Evolutionary conservation across 805 yeast genomes (phyloP), one percentile per base, ranked within the genome.

Genomic region (Lipomyces chichibuensis): DNA sequence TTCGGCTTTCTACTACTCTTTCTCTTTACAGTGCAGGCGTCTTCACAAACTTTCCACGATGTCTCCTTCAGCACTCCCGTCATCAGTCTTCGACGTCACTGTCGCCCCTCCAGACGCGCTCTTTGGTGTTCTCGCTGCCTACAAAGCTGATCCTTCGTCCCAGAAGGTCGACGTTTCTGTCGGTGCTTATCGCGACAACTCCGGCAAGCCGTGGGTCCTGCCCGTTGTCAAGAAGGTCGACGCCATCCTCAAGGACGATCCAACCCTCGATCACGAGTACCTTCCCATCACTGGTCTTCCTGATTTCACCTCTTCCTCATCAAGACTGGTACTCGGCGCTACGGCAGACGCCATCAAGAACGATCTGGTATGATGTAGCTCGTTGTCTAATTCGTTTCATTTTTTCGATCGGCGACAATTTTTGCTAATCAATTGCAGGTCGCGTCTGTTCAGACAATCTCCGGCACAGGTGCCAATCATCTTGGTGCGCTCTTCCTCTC

Each of bases 401-500:
- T 27, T 2, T 43, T 53, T 37, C 58, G 8, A 23, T 8, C 25
- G 2, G 29, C 4, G 29, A 27, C 29, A 25, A 27, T 17, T 39
- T 25, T 35, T 29, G 14, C 49, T 33, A 49, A 32, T 20, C 23
- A 17, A 20, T 23, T n/a, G 14, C 59, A 69, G 60, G 74, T 79
- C 32, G 84, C 87, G 49, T 87, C 91, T 37, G 85, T 88, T 69
- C 97, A 91, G 80, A 84, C 93, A 27, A 81, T 91, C 59, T 88
- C 94, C 25, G 97, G 97, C 68, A 91, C 97, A 14, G 97, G 97
- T 56, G 97, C 98, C 2, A 82, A 93, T 74, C 98, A 93, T 75
- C 80, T 93, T 73, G 95, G 93, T 37, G 97, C 92, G n/a, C 79
- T 80, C 65, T 88, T 89, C 74, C 79, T 90, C 71, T 80, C 83